phyloP scores from a whole-genome alignment of 345 rosid genomes.

The Sapria himalayana region DNA sequence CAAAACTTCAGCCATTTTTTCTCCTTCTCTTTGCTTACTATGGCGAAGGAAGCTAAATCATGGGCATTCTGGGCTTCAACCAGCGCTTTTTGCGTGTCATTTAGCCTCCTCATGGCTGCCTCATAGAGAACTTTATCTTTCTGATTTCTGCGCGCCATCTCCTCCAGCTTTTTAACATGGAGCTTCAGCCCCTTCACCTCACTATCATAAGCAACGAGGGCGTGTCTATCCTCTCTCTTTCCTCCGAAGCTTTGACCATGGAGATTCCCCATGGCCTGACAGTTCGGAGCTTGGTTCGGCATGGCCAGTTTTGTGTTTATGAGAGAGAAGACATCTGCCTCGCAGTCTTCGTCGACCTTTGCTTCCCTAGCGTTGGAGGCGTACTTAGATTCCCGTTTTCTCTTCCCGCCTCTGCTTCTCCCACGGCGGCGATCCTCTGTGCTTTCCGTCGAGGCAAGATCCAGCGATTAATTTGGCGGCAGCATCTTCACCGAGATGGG shows the following conservation, averaged over 20 bases:
- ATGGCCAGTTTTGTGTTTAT: conserved; percentile 44
- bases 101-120: conserved; percentile 57
- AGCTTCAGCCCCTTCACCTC: conserved; percentile 46
- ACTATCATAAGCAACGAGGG: conserved; percentile 48
- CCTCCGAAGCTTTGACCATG: conserved; percentile 24
- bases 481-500: conserved; percentile 72
- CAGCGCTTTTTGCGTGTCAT: conserved; percentile 38
- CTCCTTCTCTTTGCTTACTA: conserved; percentile 61
- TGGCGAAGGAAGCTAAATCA: conserved; percentile 44
- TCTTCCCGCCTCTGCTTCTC: conserved; percentile 78
- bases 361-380: conserved; percentile 55
- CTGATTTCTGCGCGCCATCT: conserved; percentile 57
- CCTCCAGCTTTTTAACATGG: conserved; percentile 46
- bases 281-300: conserved; percentile 18
- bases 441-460: conserved; percentile 29
- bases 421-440: conserved; percentile 31
- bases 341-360: conserved; percentile 29
- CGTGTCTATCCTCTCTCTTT: conserved; percentile 43
- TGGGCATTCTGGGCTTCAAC: conserved; percentile 50
- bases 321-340: conserved; percentile 62
- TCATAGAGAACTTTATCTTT: conserved; percentile 60
- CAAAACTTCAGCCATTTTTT: conserved; percentile 90
- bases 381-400: conserved; percentile 64
- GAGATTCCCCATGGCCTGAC: conserved; percentile 20
- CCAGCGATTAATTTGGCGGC: conserved; percentile 67